Base-by-base conservation (phyloP, 345 rosid species). In the Citrus hindsii region DNA sequence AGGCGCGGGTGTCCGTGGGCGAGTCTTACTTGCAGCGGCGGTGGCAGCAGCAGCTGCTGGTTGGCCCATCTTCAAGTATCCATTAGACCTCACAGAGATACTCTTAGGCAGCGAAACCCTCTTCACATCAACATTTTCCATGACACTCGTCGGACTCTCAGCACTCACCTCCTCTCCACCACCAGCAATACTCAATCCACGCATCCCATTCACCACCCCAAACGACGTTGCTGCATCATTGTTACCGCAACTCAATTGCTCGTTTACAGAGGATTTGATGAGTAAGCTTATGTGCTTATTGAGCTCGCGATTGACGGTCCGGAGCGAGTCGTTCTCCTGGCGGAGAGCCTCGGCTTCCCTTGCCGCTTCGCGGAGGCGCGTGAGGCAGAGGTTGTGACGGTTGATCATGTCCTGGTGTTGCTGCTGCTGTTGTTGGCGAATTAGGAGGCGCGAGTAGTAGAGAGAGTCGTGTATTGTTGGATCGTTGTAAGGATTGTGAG, bases 81-180 rank as follows among this genome's bases (percentile, higher is more conserved):
- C 87, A 63, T 82, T 84, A 12, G 90, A 86, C 80, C 92, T 83
- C 78, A 87, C 88, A 60, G 92, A 86, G 10, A 88, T 87, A 56
- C 88, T 87, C 84, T 85, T 88, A 18, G 90, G 92, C 81, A 88
- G 68, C 67, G 82, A 64, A 63, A 83, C 77, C 76, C 86, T 79
- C 82, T 85, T 85, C 51, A 40, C 71, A 30, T 84, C 86, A 28
- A 32, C 81, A 25, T 33, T 73, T 77, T 79, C 86, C 67, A 80
- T 85, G 22, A 77, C 83, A 60, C 89, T 86, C 46, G 85, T 82
- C 24, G 91, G 89, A 77, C 85, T 83, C 73, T 85, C 87, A 48
- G 79, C 86, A 37, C 74, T 76, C 30, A 74, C 46, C 56, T 84
- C 84, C 32, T 81, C 84, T 37, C 76, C 77, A 14, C 65, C 74